These are phyloP conservation scores for Ceratocystis smalleyi DNA, from an alignment of 2,329 filamentous ascomycete species.

Conservation along the genomic window DNA sequence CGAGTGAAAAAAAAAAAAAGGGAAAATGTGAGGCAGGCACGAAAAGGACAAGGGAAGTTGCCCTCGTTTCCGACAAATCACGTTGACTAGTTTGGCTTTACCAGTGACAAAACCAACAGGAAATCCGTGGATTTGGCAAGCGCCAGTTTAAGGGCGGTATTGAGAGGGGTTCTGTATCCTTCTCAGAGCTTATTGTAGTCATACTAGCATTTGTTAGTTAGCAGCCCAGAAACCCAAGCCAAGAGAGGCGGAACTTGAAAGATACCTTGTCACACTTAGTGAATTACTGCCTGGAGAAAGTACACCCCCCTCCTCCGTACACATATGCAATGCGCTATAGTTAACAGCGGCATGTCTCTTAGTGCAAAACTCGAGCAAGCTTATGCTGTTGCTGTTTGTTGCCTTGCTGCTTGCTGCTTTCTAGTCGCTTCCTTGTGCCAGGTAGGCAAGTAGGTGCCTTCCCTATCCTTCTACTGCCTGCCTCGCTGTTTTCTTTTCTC, in stretches of 20 bases:
- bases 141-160: background rate
- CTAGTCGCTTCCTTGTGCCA: background rate
- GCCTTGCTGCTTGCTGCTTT: background rate
- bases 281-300: background rate
- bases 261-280: conserved; percentile 3
- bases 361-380: background rate
- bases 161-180: too few species aligned
- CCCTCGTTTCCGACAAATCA: background rate
- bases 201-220: background rate
- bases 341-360: background rate
- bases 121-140: background rate
- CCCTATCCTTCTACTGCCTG: background rate
- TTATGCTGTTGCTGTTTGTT: background rate
- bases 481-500: conserved; percentile 5
- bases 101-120: background rate
- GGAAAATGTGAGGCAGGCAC: background rate
- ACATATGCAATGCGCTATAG: background rate
- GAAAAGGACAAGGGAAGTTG: background rate
- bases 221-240: background rate
- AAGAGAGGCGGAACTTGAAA: background rate
- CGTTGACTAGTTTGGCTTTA: background rate
- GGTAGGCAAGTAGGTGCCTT: background rate
- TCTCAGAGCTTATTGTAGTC: too few species aligned
- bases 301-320: background rate
- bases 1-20: background rate